These are phyloP conservation scores for Fusarium armeniacum DNA, from an alignment of 2,329 filamentous ascomycete species.

Conservation along the genomic window DNA sequence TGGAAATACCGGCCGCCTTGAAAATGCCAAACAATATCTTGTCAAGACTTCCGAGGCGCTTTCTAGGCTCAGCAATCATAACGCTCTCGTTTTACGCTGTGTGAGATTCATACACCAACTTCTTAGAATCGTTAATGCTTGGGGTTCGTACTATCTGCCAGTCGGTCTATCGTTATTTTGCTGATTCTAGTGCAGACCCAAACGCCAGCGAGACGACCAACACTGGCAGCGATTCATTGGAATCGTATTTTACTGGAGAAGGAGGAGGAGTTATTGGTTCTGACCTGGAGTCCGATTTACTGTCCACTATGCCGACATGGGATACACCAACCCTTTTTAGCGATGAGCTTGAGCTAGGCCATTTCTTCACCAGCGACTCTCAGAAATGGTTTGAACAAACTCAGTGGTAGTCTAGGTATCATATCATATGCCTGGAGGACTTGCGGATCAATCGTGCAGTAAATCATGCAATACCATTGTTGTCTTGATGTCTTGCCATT, in stretches of 20 bases:
- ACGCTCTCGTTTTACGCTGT: slow-evolving; percentile 4
- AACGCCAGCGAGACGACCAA: too few species aligned
- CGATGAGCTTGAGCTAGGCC: slow-evolving; percentile 23
- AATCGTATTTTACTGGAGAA: too few species aligned
- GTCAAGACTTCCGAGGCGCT: slow-evolving; percentile 8
- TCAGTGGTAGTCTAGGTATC: background rate
- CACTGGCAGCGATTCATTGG: too few species aligned
- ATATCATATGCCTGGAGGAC: too few species aligned
- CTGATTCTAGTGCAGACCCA: too few species aligned
- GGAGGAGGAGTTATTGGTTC: too few species aligned
- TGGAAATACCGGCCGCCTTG: background rate
- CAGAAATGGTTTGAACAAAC: slow-evolving; percentile 21
- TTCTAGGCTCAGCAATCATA: background rate
- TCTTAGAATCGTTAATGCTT: background rate
- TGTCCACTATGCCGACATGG: slow-evolving; percentile 12
- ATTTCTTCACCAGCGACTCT: slow-evolving; percentile 11
- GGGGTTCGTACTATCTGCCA: background rate
- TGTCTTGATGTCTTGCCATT: too few species aligned
- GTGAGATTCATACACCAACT: slow-evolving; percentile 6
- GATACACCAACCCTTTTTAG: background rate
- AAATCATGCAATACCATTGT: too few species aligned
- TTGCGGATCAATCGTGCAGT: too few species aligned
- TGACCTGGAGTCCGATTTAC: background rate
- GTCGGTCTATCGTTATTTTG: too few species aligned
- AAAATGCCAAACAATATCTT: background rate